Base-by-base conservation (phyloP, 441 rosid genomes). In the Eutrema salsugineum region DNA sequence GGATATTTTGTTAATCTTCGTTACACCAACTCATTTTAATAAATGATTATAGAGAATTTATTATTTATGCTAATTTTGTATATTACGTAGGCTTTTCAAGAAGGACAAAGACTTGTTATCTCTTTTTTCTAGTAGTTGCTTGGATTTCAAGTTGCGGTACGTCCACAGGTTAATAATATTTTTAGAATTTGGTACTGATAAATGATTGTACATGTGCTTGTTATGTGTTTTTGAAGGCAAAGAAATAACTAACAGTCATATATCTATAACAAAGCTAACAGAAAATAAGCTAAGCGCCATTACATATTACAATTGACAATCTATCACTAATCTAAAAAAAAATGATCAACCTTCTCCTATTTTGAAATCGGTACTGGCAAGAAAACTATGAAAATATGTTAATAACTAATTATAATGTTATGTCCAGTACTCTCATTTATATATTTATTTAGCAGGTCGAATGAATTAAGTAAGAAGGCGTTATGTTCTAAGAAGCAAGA, bases 1-100 rank as follows among this genome's bases (percentile, higher is more conserved):
- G 7, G 24, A 5, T 5, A 69, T 11, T 28, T 11, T 33, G 8
- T 11, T 40, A 12, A 9, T 40, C 3, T 8, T 36, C 50, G 80
- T 62, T 82, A 59, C 66, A 71, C 81, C 87, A 75, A 79, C 83
- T 77, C 28, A 3, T 11, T 54, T 15, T 7, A 20, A n/a, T 59
- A 9, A 20, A 42, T 36, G 7, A 56, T 35, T 4, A 36, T 27
- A 38, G 11, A 38, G 30, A 14, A 12, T 48, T 47, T 33, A 57
- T 47, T 66, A n/a, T 73, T 9, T 46, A 16, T 42, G 50, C 42
- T 44, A 7, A 57, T 19, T 30, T 4, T 22, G 30, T 46, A 27
- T 11, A 36, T 30, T 57, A 9, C 20, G n/a, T 50, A 6, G 53
- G 28, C 8, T 44, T 35, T 54, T 35, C 14, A 57, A 30, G n/a